Base-by-base conservation (phyloP, 192 early-diverging fungal genomes). In the Gonapodya prolifera region DNA sequence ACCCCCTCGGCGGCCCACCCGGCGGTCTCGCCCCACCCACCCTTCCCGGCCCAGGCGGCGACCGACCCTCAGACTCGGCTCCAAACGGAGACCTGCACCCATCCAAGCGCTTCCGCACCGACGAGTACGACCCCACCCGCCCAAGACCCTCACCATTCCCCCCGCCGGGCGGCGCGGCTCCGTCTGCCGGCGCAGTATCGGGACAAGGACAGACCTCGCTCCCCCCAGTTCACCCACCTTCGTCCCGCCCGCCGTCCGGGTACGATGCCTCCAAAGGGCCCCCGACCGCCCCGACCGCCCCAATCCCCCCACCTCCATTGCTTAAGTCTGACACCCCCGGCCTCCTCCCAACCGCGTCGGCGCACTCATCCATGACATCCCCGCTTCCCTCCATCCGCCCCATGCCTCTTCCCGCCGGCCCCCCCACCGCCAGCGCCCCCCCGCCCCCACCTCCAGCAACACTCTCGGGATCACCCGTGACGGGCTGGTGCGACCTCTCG, bases 401-500 rank as follows among this genome's bases (percentile, higher is more conserved):
- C 45, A n/a, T 69, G 84, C 76, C 83, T 84, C 70, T 79, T 81
- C 73, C 79, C 81, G 31, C 81, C 88, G 82, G 79, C 86, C 17
- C 79, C 82, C 13, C 77, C 78, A 2, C 83, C n/a, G n/a, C 84
- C 76, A 77, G 74, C 32, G 76, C 80, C 69, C 84, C 79, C 17
- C 80, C 77, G 13, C 80, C 81, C 33, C 76, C 69, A 35, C 71
- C 80, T 34, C 34, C 75, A 1, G 78, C 69, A 61, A 78, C 79
- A 28, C 80, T 82, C 34, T 81, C 78, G 31, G 31, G 16, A 75
- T 30, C 17, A 61, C 69, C 79, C 61, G 79, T 76, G 16, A 84
- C 82, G 70, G 85, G 84, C 32, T 85, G 93, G 35, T 88, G 89
- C 31, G 93, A 94, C 77, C 85, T 95, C n/a, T n/a, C n/a, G n/a